These are phyloP conservation scores for Candida xiaguanensis DNA, from an alignment of 805 yeast species.

Conservation along the genomic window DNA sequence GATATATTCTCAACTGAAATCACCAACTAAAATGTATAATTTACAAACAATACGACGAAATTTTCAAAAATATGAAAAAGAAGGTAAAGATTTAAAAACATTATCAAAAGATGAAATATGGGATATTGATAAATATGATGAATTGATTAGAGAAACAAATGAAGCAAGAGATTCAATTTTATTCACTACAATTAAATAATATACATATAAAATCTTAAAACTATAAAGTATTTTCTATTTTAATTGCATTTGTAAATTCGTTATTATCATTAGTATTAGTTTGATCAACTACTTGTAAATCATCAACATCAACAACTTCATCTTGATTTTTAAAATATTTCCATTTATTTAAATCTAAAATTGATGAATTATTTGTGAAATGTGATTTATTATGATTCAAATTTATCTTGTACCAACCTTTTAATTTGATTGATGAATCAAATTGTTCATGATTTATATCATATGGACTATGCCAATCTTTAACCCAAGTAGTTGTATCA, in stretches of 20 bases:
- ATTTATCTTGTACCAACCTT: constrained; percentile 37
- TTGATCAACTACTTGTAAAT: not conserved
- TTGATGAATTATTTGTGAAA: constrained; percentile 16
- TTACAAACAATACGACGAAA: constrained; percentile 43
- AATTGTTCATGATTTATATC: constrained; percentile 4
- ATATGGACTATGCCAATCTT: constrained; percentile 35
- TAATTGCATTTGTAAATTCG: constrained; percentile 7
- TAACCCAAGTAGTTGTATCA: constrained; percentile 33
- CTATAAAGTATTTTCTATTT: constrained; percentile 3
- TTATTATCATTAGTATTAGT: not conserved
- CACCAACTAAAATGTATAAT: constrained; percentile 45
- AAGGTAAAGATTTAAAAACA: constrained; percentile 38
- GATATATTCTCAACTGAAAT: constrained; percentile 61
- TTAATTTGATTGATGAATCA: constrained; percentile 17
- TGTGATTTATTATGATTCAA: constrained; percentile 13
- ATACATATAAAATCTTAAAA: not conserved
- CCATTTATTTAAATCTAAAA: constrained; percentile 39
- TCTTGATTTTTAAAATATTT: constrained; percentile 25
- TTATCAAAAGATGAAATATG: constrained; percentile 41
- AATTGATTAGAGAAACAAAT: constrained; percentile 43
- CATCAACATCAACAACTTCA: constrained; percentile 21
- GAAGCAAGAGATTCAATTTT: constrained; percentile 60
- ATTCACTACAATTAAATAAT: constrained; percentile 41
- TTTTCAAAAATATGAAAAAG: constrained; percentile 42
- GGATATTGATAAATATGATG: constrained; percentile 46